Evolutionary conservation across 2,329 filamentous ascomycete genomes (phyloP), one percentile per base, ranked within the genome.

Genomic region (Aspergillus nomiae): DNA sequence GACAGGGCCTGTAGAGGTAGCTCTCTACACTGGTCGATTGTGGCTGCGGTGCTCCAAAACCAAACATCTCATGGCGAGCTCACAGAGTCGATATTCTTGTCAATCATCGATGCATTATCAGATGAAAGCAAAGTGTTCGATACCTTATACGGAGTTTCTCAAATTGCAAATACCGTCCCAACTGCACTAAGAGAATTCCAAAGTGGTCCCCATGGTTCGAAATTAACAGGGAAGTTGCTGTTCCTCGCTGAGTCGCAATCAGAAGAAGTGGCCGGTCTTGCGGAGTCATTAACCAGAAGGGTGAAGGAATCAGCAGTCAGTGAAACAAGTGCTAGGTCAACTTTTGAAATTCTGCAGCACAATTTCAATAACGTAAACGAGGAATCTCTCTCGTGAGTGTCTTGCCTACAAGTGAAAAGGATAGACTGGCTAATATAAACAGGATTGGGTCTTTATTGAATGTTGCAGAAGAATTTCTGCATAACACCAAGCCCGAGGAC

Each of bases 361-460:
- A 84, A 82, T 30, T 77, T 88, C 28, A 75, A 76, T 36, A 76
- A 81, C 38, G 82, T 83, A 30, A 74, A 71, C 24, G 65, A 72
- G 38, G 74, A 80, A 63, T 80, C 80, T n/a, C 69, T 82, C 54
- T 81, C 80, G 80, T 82, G 69, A 76, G 80, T 77, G 32, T n/a
- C 56, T 2, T 14, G 14, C 9, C 8, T 38, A 54, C 32, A 11
- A 38, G 12, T 43, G 14, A 28, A 43, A 24, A 24, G 11, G n/a
- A 62, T 21, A 28, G 21, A 43, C 14, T 34, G 24, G 63, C 73
- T 65, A 74, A 78, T 34, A 76, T 75, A 28, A 45, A n/a, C 38
- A 85, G 86, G 1, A 78, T 87, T n/a, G 82, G 84, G 56, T 84
- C 85, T 7, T 74, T 89, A n/a, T 76, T 86, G 19, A 80, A 82